phyloP scores from a whole-genome alignment of 768 basidiomycete genomes.

The Dictyophora rubrovolvata region DNA sequence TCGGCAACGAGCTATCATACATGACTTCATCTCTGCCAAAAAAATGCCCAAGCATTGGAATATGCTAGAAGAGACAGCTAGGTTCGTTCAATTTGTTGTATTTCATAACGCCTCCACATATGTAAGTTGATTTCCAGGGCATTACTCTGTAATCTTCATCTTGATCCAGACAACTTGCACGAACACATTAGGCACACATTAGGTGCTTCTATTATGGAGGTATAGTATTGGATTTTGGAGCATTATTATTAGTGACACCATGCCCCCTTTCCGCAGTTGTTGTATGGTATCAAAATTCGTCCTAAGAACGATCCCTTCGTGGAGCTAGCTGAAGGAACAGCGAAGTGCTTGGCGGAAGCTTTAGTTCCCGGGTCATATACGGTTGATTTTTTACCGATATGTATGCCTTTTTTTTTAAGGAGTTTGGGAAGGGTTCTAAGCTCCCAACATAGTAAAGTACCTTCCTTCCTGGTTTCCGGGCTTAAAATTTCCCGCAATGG shows the following conservation, averaged over 20 bases:
- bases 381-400: constrained; percentile 44
- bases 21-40: too few species aligned
- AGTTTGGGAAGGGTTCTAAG: too few species aligned
- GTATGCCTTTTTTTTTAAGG: constrained; percentile 5
- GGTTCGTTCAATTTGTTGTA: too few species aligned
- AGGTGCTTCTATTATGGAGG: background rate
- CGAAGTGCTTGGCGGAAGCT: constrained; percentile 38
- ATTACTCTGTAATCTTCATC: background rate
- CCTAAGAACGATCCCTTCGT: constrained; percentile 4
- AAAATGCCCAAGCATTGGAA: too few species aligned
- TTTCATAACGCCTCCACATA: background rate
- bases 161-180: background rate
- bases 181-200: background rate
- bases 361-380: constrained; percentile 38
- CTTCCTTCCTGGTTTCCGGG: constrained; percentile 12
- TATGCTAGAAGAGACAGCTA: too few species aligned
- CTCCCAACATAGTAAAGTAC: constrained; percentile 1
- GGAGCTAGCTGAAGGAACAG: background rate
- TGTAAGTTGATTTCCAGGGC: constrained; percentile 2
- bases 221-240: background rate
- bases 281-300: constrained; percentile 1
- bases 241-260: background rate
- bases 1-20: too few species aligned
- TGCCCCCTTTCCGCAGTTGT: background rate
- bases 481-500: constrained; percentile 1